Evolutionary conservation across 805 yeast genomes (phyloP).

Genomic region (Candida oleophila): DNA sequence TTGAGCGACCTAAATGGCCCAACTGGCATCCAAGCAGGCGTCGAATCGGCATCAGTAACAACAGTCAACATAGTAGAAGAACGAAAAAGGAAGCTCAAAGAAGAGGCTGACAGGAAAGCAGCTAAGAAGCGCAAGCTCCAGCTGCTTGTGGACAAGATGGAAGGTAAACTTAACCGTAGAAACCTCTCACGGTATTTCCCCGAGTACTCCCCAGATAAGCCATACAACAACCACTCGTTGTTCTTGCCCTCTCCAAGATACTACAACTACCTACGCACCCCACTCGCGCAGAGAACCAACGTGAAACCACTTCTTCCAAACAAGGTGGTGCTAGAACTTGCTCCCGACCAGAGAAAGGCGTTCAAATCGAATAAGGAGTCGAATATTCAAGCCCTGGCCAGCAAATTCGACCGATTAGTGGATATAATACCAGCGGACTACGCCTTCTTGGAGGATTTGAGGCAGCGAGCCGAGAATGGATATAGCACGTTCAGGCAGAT

Average conservation of each 20-base stretch:
- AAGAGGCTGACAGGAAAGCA: slow-evolving; percentile 23
- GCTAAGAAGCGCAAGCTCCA: slow-evolving; percentile 29
- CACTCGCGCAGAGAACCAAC: slow-evolving; percentile 28
- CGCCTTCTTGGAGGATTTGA: slow-evolving; percentile 28
- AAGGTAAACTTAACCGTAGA: slow-evolving; percentile 22
- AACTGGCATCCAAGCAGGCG: slow-evolving; percentile 11
- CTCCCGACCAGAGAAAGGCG: slow-evolving; percentile 54
- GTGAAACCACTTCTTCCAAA: slow-evolving; percentile 56
- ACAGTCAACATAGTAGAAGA: neutral
- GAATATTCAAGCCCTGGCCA: slow-evolving; percentile 8
- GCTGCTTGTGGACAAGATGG: slow-evolving; percentile 26
- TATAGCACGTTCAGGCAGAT: slow-evolving; percentile 21
- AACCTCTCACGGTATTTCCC: slow-evolving; percentile 58
- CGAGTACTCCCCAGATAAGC: slow-evolving; percentile 51
- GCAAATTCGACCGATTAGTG: slow-evolving; percentile 5
- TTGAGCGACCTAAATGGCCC: too few relatives aligned
- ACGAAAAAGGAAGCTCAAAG: slow-evolving; percentile 16
- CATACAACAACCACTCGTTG: slow-evolving; percentile 62
- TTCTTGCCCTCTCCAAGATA: slow-evolving; percentile 62
- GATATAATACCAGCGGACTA: slow-evolving; percentile 32
- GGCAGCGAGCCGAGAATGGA: slow-evolving; percentile 16
- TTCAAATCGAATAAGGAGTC: slow-evolving; percentile 34
- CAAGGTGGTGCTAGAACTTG: slow-evolving; percentile 58
- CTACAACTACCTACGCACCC: slow-evolving; percentile 53
- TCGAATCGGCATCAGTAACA: neutral